phyloP scores from a whole-genome alignment of 148 eudicot genomes.

The Euryodendron excelsum region DNA sequence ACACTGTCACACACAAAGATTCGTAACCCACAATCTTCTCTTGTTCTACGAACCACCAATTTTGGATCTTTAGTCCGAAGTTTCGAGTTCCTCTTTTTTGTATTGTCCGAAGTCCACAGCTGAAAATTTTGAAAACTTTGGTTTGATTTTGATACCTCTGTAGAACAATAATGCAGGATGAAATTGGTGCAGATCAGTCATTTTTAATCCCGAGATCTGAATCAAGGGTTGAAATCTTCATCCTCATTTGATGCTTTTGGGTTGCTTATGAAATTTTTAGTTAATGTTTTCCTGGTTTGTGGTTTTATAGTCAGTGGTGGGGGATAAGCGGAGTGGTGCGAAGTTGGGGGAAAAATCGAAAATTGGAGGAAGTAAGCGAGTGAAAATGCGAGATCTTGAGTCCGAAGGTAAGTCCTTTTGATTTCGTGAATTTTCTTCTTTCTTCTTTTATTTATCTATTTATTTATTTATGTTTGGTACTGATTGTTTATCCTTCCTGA shows the following conservation, averaged over 20 bases:
- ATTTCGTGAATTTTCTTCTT: too few species aligned
- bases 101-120: too few species aligned
- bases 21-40: not conserved
- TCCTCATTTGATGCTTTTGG: conserved; percentile 11
- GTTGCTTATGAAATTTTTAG: not conserved
- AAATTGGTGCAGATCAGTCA: conserved; percentile 7
- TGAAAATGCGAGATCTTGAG: conserved; percentile 57
- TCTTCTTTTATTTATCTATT: not conserved
- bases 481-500: not conserved
- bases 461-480: not conserved
- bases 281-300: conserved; percentile 10
- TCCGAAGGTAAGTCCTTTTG: conserved; percentile 45
- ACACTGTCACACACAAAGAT: not conserved
- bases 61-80: conserved; percentile 6
- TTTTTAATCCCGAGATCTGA: conserved; percentile 26
- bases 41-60: not conserved
- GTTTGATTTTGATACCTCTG: not conserved
- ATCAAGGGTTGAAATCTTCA: conserved; percentile 34
- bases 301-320: conserved; percentile 34
- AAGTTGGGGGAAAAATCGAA: conserved; percentile 48
- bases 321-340: conserved; percentile 41
- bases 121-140: not conserved
- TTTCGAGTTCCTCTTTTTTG: not conserved
- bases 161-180: conserved; percentile 23
- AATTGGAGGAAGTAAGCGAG: conserved; percentile 36